Evolutionary conservation across 441 rosid species (phyloP).

Genomic region (Codiaeum variegatum): DNA sequence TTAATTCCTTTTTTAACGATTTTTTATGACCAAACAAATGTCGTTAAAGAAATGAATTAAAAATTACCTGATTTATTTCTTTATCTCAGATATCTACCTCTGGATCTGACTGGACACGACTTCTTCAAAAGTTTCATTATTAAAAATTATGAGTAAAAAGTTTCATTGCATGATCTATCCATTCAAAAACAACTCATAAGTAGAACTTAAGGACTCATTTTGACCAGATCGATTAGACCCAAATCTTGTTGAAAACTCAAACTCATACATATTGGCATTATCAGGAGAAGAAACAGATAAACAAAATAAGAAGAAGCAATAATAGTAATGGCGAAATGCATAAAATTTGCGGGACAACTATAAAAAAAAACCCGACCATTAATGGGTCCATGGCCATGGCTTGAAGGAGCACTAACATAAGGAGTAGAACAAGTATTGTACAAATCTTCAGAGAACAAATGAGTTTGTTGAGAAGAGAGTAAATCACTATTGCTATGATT

Average conservation of each 20-base stretch:
- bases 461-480: slow-evolving; percentile 19
- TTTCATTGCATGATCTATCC: slow-evolving; percentile 90
- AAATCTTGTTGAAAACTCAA: slow-evolving; percentile 66
- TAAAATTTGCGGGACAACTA: too few species aligned
- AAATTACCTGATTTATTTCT: too few species aligned
- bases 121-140: slow-evolving; percentile 47
- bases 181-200: slow-evolving; percentile 85
- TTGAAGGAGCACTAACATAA: slow-evolving; percentile 90
- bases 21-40: too few species aligned
- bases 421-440: slow-evolving; percentile 85
- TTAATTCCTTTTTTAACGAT: too few species aligned
- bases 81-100: too few species aligned
- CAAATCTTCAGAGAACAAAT: slow-evolving; percentile 39
- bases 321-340: slow-evolving; percentile 62
- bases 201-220: slow-evolving; percentile 71
- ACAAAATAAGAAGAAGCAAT: slow-evolving; percentile 27
- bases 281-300: slow-evolving; percentile 32
- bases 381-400: slow-evolving; percentile 53
- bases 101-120: too few species aligned
- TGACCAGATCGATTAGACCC: slow-evolving; percentile 45
- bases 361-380: slow-evolving; percentile 69
- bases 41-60: too few species aligned
- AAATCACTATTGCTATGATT: slow-evolving; percentile 19
- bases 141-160: slow-evolving; percentile 81
- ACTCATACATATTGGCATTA: slow-evolving; percentile 41